Evolutionary conservation across 2,329 filamentous ascomycete species (phyloP).

Genomic region (Alternaria consortialis): DNA sequence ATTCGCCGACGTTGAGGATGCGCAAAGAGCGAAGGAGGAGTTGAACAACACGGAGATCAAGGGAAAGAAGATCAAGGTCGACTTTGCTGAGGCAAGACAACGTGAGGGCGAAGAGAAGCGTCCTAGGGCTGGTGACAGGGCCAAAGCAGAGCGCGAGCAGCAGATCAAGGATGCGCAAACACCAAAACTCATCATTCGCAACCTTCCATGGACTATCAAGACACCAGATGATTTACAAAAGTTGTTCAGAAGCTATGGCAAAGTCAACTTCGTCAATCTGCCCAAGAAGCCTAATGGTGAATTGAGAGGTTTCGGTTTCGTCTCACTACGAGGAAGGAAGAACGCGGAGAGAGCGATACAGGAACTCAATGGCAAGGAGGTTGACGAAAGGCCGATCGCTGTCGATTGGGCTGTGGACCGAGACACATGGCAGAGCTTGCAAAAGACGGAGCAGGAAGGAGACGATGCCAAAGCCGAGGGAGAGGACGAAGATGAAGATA

Average conservation of each 20-base stretch:
- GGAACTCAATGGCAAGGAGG: conserved; percentile 84
- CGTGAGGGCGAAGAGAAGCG: conserved; percentile 62
- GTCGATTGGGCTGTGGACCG: conserved; percentile 99
- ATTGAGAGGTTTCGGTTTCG: conserved; percentile 90
- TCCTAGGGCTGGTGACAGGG: conserved; percentile 54
- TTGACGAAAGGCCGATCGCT: conserved; percentile 87
- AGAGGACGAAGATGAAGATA: conserved; percentile 52
- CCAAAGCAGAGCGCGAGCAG: conserved; percentile 74
- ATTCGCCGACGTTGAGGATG: conserved; percentile 92
- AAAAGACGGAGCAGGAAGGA: conserved; percentile 54
- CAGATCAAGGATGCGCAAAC: conserved; percentile 71
- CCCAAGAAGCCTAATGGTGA: conserved; percentile 75
- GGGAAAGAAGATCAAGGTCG: conserved; percentile 83
- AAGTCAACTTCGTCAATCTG: conserved; percentile 86
- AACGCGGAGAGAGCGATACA: conserved; percentile 91
- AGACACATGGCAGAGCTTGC: conserved; percentile 75
- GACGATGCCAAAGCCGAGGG: conserved; percentile 54
- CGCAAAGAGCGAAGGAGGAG: conserved; percentile 79
- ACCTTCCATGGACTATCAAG: conserved; percentile 96
- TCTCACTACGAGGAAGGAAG: conserved; percentile 84
- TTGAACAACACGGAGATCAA: conserved; percentile 81
- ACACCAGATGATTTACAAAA: conserved; percentile 79
- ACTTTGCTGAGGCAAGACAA: conserved; percentile 86
- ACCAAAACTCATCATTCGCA: conserved; percentile 88
- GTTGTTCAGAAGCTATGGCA: conserved; percentile 87